Evolutionary conservation across 2,329 filamentous ascomycete genomes (phyloP), one percentile per base, ranked within the genome.

Genomic region (Alternaria viburni): DNA sequence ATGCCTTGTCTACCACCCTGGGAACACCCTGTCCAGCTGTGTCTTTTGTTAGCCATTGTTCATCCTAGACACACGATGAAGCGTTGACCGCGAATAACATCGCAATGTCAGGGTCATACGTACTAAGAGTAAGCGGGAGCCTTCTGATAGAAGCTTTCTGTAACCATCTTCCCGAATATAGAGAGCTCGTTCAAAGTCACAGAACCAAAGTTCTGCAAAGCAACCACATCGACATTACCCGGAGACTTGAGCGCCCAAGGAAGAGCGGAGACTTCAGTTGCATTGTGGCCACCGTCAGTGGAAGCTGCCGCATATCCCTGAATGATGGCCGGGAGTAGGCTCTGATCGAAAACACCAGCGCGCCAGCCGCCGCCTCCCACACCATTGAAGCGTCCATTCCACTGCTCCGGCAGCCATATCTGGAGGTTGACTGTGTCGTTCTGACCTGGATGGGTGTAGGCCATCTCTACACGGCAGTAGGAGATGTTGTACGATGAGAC

Each of bases 1-100:
- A 78, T 72, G 2, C 78, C 78, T 51, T 81, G 78, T 5, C 78
- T 65, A 15, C 78, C 78, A 6, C 77, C 78, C 10, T 71, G 71
- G 1, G 76, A 79, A 54, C 78, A 80, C 51, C 72, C 78, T 19
- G 72, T 75, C 73, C 74, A 80, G 57, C 44, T 80, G 77, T 13
- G 75, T 76, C 51, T 0, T 0, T 15, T 15, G 26, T 51, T 25
- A 51, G 47, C 25, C 9, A 32, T 26, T 30, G 47, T n/a, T 21
- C 17, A 6, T 13, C 17, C 12, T 6, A 17, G 23, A 51, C n/a
- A 21, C 6, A 10, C 1, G 7, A 30, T 41, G 36, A 17, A 41
- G 15, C 36, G n/a, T 41, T 6, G 36, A 17, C 32, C 2, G 3
- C 30, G 32, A 6, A 15, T n/a, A 17, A 1, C 0, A 41, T 17